These are phyloP conservation scores for Chrysophaeum taylorii DNA, from an alignment of 352 stramenopile species.

Conservation along the genomic window DNA sequence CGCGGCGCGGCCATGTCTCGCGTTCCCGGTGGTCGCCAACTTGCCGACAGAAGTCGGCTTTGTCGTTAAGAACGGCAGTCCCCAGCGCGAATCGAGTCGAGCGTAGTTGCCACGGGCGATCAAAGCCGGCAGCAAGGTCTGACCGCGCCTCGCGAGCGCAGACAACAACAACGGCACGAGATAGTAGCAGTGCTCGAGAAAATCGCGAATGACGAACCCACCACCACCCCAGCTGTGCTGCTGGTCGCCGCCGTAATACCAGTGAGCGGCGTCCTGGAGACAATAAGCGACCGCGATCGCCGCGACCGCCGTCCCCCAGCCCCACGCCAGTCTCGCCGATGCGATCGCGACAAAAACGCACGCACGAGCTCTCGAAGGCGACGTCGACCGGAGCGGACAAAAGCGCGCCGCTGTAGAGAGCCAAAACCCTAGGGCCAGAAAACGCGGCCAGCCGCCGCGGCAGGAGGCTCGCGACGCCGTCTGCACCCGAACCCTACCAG, in stretches of 20 bases:
- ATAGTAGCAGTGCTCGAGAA: conserved; percentile 29
- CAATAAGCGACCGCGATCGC: conserved; percentile 32
- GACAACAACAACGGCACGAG: conserved; percentile 27
- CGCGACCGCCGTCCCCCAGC: conserved; percentile 19
- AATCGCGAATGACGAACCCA: conserved; percentile 1
- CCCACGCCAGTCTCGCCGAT: not conserved
- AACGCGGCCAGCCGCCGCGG: not conserved
- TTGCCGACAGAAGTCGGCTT: not conserved
- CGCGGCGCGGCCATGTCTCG: conserved; percentile 27
- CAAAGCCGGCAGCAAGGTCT: not conserved
- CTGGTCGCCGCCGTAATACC: conserved; percentile 35
- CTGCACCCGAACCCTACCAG: conserved; percentile 12
- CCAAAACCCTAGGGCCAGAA: not conserved
- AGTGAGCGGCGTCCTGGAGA: conserved; percentile 44
- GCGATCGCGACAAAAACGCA: conserved; percentile 6
- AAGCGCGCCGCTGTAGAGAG: not conserved
- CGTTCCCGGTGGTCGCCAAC: not conserved
- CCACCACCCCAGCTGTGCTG: conserved; percentile 20
- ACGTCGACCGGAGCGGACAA: conserved; percentile 8
- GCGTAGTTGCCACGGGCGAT: conserved; percentile 9
- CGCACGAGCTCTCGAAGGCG: not conserved
- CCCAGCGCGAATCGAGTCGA: conserved; percentile 17
- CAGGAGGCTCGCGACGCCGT: too few relatives aligned
- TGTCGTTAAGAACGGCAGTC: not conserved
- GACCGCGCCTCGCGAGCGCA: not conserved